These are phyloP conservation scores for Verticillium alfalfae DNA, from an alignment of 2,329 filamentous ascomycete species.

Conservation along the genomic window DNA sequence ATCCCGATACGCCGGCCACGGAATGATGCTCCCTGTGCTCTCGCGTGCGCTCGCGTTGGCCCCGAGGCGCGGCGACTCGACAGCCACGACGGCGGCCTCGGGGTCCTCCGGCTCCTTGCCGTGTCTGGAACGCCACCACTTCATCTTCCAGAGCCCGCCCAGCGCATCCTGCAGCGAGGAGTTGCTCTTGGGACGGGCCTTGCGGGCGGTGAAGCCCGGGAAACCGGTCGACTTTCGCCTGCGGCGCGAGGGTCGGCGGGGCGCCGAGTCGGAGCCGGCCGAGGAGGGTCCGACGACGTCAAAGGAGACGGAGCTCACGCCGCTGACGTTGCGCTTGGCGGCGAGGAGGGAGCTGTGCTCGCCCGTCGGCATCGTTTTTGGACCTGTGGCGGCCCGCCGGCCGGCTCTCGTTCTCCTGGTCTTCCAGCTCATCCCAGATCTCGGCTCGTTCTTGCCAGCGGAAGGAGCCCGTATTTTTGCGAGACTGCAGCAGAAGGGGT, in stretches of 20 bases:
- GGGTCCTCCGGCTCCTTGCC: neutral
- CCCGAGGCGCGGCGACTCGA: conserved; percentile 8
- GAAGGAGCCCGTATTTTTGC: conserved; percentile 38
- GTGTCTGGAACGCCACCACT: conserved; percentile 42
- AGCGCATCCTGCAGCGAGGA: conserved; percentile 43
- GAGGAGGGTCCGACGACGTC: conserved; percentile 10
- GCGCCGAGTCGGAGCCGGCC: conserved; percentile 8
- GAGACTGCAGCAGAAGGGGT: conserved; percentile 30
- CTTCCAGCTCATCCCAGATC: conserved; percentile 85
- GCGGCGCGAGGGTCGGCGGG: conserved; percentile 23
- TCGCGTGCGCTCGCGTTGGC: neutral
- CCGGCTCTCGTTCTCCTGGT: conserved; percentile 49
- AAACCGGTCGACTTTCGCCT: conserved; percentile 56
- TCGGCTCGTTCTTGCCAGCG: conserved; percentile 66
- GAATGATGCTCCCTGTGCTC: neutral
- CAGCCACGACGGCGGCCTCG: conserved; percentile 10
- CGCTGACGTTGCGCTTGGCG: conserved; percentile 7
- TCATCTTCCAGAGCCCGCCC: conserved; percentile 46
- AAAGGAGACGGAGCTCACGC: conserved; percentile 11
- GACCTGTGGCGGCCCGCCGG: conserved; percentile 35
- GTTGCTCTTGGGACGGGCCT: conserved; percentile 29
- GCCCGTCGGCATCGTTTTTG: conserved; percentile 37
- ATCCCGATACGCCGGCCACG: conserved; percentile 13
- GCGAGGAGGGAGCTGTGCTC: conserved; percentile 34
- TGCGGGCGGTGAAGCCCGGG: conserved; percentile 52